Evolutionary conservation across 805 yeast genomes (phyloP), one percentile per base, ranked within the genome.

Genomic region (Candida awuae): DNA sequence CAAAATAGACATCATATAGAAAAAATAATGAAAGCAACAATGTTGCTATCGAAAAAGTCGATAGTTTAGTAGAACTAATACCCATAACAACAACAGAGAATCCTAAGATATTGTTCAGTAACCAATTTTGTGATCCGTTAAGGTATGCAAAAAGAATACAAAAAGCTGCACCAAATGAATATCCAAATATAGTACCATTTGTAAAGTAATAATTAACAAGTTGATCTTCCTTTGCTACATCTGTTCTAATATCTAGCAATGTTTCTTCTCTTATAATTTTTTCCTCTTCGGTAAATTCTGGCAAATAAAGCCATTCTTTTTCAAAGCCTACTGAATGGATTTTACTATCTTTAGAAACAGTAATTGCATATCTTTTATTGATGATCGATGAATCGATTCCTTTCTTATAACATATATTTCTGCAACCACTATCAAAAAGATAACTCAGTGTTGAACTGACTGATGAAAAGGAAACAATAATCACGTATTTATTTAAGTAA

Each of bases 1-100:
- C 87, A 58, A 80, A 80, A 53, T 70, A 77, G 29, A 77, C 65
- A 52, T 80, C 87, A 54, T 80, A 80, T 29, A 71, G 46, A 48
- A 79, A 77, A 31, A 80, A 65, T 2, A 71, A 71, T 3, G 48
- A 41, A 18, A 80, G 57, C 25, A 77, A 50, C 9, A 71, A 44
- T 13, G 63, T 49, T 3, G 73, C 78, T 1, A 70, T 58, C 37
- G 59, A 63, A 50, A 77, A 71, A 31, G 64, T 67, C 14, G 67
- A 57, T 10, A 77, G 42, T 35, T 62, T 58, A 8, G 67, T 40
- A 21, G 50, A 46, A 13, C 59, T 52, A 17, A 76, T 62, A 1
- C 73, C 67, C 48, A 56, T 63, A 6, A 76, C 54, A 2, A 74
- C 68, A 23, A 72, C 54, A 21, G 61, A 60, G 12, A 63, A 47